Base-by-base conservation (phyloP, 768 basidiomycete genomes). In the Rhizopogon roseolus region DNA sequence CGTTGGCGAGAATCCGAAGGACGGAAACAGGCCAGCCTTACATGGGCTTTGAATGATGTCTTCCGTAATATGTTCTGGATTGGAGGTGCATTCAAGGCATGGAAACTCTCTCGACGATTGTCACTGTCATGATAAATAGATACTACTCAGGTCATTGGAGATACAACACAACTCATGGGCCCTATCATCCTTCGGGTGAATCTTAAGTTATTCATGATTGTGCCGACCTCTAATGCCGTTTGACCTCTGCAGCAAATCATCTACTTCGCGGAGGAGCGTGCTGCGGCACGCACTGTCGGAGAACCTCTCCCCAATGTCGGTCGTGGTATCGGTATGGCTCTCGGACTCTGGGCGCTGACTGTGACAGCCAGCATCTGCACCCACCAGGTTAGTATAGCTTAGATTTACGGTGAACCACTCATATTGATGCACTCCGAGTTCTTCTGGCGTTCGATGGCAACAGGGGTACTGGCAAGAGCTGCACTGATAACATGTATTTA, bases 401-500 rank as follows among this genome's bases (percentile, higher is more conserved):
- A 10, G 43, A 16, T 40, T 19, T 32, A 11, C 16, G 22, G n/a
- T 48, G 14, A 9, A 29, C 6, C 10, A 5, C 2, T 10, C 19
- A 14, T 17, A 2, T 25, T 52, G 27, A 28, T 9, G 5, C 25
- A 49, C 17, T n/a, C 3, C 14, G 54, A 84, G 77, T 89, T 85
- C 70, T 88, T 90, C 73, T 84, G 82, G 76, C 74, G 82, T 41
- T 81, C 82, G 5, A 86, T 86, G 81, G 69, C 74, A 25, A 80
- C 81, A 0, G 88, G 90, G 25, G 78, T 86, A 3, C 71, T 88
- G 25, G 77, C 80, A 0, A 77, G 88, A 53, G 80, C 80, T 0
- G 81, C 86, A 10, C 73, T 92, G 27, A 88, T 87, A 48, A 78
- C 79, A 40, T 81, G 81, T 0, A 79, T 90, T 19, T 92, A 89